Evolutionary conservation across 1,139 yeast species (phyloP).

Genomic region (Yamadazyma trypodendri): DNA sequence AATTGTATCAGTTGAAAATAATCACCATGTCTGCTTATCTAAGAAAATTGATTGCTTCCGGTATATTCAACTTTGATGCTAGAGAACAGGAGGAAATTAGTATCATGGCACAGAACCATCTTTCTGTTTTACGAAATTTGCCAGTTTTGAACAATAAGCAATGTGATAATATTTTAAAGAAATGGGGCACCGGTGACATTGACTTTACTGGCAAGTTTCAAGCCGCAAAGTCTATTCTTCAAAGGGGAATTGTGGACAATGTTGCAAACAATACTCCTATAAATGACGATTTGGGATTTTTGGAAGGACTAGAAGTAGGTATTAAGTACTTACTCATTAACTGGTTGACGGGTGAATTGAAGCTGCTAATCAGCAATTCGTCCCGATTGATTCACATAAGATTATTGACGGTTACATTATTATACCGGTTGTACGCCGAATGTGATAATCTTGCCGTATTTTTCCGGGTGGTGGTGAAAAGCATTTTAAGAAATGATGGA

Average conservation of each 20-base stretch:
- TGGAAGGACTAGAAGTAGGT: constrained; percentile 29
- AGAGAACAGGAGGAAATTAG: constrained; percentile 16
- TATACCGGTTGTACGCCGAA: constrained; percentile 33
- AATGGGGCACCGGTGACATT: constrained; percentile 33
- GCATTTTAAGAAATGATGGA: constrained; percentile 40
- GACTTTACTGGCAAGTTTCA: constrained; percentile 35
- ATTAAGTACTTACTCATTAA: constrained; percentile 42
- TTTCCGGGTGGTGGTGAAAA: constrained; percentile 38
- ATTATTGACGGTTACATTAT: constrained; percentile 29
- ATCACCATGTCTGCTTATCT: constrained; percentile 67
- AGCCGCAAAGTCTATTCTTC: constrained; percentile 26
- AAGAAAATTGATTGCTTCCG: constrained; percentile 79
- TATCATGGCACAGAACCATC: constrained; percentile 41
- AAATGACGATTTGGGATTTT: constrained; percentile 8
- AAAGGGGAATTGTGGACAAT: constrained; percentile 24
- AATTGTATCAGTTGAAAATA: constrained; percentile 49
- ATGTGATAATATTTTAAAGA: constrained; percentile 47
- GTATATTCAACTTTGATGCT: constrained; percentile 57
- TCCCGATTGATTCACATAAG: constrained; percentile 39
- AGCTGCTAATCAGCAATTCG: constrained; percentile 27
- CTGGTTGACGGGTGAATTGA: constrained; percentile 43
- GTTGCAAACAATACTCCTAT: constrained; percentile 17
- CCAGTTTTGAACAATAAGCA: constrained; percentile 54
- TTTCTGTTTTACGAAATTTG: constrained; percentile 50
- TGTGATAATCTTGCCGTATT: constrained; percentile 43